Conservation (phyloP, 1,284 basidiomycete genomes). For the Ceratobasidium sp. region DNA sequence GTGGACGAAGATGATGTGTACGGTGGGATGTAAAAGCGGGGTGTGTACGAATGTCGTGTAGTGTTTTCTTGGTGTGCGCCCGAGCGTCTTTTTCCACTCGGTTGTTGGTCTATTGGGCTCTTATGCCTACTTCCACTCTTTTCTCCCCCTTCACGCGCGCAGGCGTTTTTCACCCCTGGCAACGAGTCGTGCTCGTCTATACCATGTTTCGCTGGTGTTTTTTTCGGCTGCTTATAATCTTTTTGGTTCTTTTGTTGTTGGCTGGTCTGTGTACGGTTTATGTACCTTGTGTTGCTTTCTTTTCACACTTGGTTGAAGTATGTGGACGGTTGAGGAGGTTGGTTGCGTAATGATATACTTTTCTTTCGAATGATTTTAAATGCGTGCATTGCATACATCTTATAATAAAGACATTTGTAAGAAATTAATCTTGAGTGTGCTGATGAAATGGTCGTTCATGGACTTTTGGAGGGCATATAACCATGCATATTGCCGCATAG, state of each 20-base stretch:
- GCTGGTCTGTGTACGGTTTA: slow-evolving; percentile 29
- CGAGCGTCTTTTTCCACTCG: not conserved
- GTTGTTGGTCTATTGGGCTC: not conserved
- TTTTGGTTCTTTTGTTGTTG: slow-evolving; percentile 7
- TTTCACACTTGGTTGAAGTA: slow-evolving; percentile 24
- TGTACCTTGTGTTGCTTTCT: slow-evolving; percentile 4
- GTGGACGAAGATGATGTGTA: slow-evolving; percentile 45
- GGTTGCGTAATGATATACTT: not conserved
- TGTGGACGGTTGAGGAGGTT: slow-evolving; percentile 19
- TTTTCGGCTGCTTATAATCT: not conserved
- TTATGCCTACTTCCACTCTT: not conserved
- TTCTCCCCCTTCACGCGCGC: slow-evolving; percentile 8
- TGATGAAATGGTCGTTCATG: no score
- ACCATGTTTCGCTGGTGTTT: slow-evolving; percentile 10
- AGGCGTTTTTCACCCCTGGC: not conserved
- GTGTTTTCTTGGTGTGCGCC: slow-evolving; percentile 16
- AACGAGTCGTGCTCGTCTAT: slow-evolving; percentile 32
- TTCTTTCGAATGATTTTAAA: not conserved
- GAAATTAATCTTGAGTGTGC: no score
- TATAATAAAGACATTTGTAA: no score
- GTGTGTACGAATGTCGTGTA: slow-evolving; percentile 15
- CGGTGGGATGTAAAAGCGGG: slow-evolving; percentile 44
- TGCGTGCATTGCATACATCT: no score
- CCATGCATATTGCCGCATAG: no score
- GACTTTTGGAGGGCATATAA: no score